Conservation (phyloP, 225 moss, liverwort and hornwort species). For the Sphagnum tenellum region DNA sequence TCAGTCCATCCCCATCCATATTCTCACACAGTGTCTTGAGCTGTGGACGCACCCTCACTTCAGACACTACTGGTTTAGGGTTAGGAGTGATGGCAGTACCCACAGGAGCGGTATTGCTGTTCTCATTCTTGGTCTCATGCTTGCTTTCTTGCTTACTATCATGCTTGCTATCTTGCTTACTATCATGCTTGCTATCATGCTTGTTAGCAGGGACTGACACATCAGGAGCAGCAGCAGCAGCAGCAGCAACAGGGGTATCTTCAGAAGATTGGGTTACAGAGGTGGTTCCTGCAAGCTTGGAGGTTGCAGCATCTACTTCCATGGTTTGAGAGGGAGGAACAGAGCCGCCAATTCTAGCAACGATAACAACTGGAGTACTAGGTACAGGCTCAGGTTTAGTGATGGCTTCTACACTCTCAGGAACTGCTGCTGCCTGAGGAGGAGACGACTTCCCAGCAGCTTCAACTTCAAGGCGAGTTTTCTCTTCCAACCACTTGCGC, state of each 20-base stretch:
- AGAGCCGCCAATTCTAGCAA: conserved; percentile 47
- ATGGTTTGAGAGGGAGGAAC: conserved; percentile 62
- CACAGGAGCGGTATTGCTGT: conserved; percentile 11
- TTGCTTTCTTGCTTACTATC: no score
- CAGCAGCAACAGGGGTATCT: no score
- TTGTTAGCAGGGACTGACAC: conserved; percentile 76
- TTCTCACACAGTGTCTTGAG: conserved; percentile 97
- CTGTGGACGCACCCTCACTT: conserved; percentile 99
- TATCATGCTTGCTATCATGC: conserved; percentile 30
- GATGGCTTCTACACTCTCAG: conserved; percentile 19
- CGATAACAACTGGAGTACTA: conserved; percentile 29
- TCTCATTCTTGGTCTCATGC: not conserved
- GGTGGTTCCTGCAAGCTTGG: conserved; percentile 18
- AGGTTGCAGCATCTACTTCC: conserved; percentile 78
- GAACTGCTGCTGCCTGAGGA: conserved; percentile 37
- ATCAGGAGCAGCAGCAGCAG: conserved; percentile 62
- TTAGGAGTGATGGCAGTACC: conserved; percentile 35
- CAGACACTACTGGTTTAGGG: conserved; percentile 70
- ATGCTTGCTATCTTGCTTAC: no score
- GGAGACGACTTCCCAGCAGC: conserved; percentile 44
- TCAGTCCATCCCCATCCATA: conserved; percentile 99
- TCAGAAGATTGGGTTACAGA: conserved; percentile 12
- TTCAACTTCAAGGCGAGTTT: conserved; percentile 85
- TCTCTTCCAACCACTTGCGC: conserved; percentile 99
- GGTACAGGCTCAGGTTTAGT: conserved; percentile 51